Percentiles rank a stretch among this genome's conserved stretches.
phyloP scores from a whole-genome alignment of 2,329 filamentous ascomycete genomes.

The Niveomyces coronatus region DNA sequence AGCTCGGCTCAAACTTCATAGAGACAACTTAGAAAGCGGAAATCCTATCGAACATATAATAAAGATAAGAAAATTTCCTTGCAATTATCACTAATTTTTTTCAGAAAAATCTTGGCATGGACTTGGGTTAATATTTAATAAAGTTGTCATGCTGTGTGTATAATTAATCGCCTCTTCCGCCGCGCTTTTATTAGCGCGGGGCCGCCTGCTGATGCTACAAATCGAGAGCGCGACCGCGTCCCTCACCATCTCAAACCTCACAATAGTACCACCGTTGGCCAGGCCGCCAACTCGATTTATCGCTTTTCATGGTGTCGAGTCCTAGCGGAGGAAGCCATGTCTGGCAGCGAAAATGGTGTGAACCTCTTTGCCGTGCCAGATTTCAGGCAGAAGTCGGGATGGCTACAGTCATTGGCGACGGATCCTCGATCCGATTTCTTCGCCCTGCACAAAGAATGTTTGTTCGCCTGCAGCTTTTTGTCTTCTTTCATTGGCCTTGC shows the following conservation, averaged over 20 bases:
- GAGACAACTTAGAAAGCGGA: too few relatives aligned
- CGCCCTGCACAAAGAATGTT: slow-evolving; percentile 26
- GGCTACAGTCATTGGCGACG: slow-evolving; percentile 26
- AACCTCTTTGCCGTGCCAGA: slow-evolving; percentile 55
- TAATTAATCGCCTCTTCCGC: background rate
- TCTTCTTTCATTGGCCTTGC: too few relatives aligned
- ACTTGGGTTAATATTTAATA: too few relatives aligned
- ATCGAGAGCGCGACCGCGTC: too few relatives aligned
- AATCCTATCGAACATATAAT: too few relatives aligned
- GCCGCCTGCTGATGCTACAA: background rate
- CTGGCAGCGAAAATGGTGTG: slow-evolving; percentile 31
- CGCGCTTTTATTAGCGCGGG: background rate
- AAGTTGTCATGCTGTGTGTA: too few relatives aligned
- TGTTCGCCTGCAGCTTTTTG: background rate
- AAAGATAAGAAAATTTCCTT: too few relatives aligned
- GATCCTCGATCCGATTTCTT: slow-evolving; percentile 30
- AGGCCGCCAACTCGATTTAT: background rate
- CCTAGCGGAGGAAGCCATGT: slow-evolving; percentile 17
- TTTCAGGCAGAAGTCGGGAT: slow-evolving; percentile 46
- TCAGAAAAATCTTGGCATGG: too few relatives aligned
- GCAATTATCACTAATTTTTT: too few relatives aligned
- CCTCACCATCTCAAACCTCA: too few relatives aligned
- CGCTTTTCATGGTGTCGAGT: background rate
- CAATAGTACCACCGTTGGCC: too few relatives aligned
- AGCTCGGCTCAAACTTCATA: too few relatives aligned